Base-by-base conservation (phyloP, 306 rosid species). In the Castanopsis chinensis region DNA sequence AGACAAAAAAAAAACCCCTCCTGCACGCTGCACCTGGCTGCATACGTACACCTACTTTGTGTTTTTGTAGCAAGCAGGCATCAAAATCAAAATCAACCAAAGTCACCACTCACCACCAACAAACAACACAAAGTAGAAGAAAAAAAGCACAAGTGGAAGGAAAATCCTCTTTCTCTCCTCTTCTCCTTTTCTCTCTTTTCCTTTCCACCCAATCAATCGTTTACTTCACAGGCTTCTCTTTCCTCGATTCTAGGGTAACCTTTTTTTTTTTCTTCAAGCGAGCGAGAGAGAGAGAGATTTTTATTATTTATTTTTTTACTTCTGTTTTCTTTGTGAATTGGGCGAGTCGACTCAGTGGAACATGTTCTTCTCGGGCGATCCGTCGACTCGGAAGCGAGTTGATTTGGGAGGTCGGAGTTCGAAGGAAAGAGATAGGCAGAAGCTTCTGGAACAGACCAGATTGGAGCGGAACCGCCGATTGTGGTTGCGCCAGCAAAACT, bases 281-380 rank as follows among this genome's bases (percentile, higher is more conserved):
- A 0, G 43, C 6, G 0, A 37, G 43, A 37, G 45, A 37, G 2
- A 2, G 45, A 2, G 45, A 8, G 11, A 7, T 27, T 57, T 51
- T 80, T 59, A n/a, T n/a, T n/a, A n/a, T n/a, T n/a, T n/a, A n/a
- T 78, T 54, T 81, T 63, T 54, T 19, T 4, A 12, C 23, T 1
- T 15, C 9, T 17, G 77, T 25, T 59, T 61, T 84, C 80, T 84
- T 84, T 59, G 86, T 74, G 69, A 80, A 81, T 83, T 74, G 73
- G 73, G 69, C 11, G 73, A 71, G 41, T 74, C 71, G 32, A 45
- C 63, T 57, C 30, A 27, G 84, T 63, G 13, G 65, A 55, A 73
- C 72, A 94, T 94, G 98, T 92, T 81, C 89, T 94, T 94, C 89
- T 82, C 94, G 21, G 98, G 98, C 78, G 98, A 94, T 92, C 86